Conservation (phyloP, 345 rosid species). For the Murraya koenigii region DNA sequence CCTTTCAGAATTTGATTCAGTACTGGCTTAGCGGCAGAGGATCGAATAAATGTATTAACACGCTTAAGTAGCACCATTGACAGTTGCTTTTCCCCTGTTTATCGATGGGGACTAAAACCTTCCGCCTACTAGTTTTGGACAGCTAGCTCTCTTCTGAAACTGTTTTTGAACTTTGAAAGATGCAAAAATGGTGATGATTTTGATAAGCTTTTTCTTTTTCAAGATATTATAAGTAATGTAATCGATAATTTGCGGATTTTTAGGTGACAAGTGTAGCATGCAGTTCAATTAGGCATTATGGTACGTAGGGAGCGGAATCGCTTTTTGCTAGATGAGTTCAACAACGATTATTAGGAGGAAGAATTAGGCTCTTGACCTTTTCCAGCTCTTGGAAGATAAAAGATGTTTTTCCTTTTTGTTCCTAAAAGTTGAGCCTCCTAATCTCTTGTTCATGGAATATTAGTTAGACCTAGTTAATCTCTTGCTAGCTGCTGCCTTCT, state of each 20-base stretch:
- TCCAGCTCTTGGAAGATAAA: background rate
- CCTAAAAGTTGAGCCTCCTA: background rate
- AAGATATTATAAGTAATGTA: background rate
- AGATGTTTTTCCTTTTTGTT: no score
- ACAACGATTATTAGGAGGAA: background rate
- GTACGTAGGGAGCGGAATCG: background rate
- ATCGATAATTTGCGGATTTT: background rate
- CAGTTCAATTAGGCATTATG: background rate
- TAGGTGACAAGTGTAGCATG: background rate
- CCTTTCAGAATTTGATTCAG: conserved; percentile 4
- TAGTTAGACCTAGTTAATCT: background rate
- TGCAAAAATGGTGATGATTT: background rate
- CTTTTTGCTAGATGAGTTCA: background rate
- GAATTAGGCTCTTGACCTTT: background rate
- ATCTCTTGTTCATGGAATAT: background rate
- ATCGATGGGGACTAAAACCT: conserved; percentile 7
- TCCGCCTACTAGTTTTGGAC: background rate
- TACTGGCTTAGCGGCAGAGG: background rate
- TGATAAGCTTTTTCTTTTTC: background rate
- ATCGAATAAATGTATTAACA: background rate
- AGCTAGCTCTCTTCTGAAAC: background rate
- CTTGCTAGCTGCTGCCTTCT: background rate
- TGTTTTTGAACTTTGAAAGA: background rate
- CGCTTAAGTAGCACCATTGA: background rate
- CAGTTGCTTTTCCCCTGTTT: background rate